Percentiles rank a stretch among this genome's conserved stretches.
Conservation (phyloP, 2,329 filamentous ascomycete genomes). For the Penicillium sp. region DNA sequence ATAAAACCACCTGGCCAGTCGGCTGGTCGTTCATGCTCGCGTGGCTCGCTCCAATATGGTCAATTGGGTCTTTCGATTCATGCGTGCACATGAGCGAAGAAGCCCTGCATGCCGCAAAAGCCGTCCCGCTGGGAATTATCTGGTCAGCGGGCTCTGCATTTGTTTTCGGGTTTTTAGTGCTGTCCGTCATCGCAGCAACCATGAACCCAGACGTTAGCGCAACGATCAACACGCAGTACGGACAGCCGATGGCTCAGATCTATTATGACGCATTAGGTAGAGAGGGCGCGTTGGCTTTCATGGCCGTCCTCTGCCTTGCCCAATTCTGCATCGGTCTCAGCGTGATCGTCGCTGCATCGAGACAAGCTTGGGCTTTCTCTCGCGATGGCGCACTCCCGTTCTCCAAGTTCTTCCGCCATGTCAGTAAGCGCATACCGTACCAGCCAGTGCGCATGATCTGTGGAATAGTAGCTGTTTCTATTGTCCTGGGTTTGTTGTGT, state of each 20-base stretch:
- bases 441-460: constrained; percentile 57
- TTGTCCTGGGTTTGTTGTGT: constrained; percentile 55
- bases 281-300: constrained; percentile 56
- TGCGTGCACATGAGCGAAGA: constrained; percentile 61
- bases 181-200: constrained; percentile 57
- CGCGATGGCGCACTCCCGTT: constrained; percentile 61
- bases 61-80: constrained; percentile 52
- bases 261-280: constrained; percentile 61
- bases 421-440: constrained; percentile 53
- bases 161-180: constrained; percentile 54
- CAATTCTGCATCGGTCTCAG: constrained; percentile 61
- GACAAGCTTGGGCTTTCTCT: constrained; percentile 62
- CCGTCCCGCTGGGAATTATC: constrained; percentile 56
- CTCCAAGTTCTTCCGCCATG: constrained; percentile 54
- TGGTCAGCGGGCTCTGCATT: constrained; percentile 41
- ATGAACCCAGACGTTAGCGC: constrained; percentile 52
- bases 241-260: constrained; percentile 60
- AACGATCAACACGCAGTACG: constrained; percentile 49
- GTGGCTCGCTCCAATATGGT: constrained; percentile 62
- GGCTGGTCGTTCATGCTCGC: constrained; percentile 59
- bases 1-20: constrained; percentile 56
- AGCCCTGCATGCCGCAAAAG: constrained; percentile 57
- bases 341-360: constrained; percentile 56
- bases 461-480: constrained; percentile 51
- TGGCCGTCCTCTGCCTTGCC: constrained; percentile 57